phyloP scores from a whole-genome alignment of 2,329 filamentous ascomycete genomes.

The Scytalidium sp. region DNA sequence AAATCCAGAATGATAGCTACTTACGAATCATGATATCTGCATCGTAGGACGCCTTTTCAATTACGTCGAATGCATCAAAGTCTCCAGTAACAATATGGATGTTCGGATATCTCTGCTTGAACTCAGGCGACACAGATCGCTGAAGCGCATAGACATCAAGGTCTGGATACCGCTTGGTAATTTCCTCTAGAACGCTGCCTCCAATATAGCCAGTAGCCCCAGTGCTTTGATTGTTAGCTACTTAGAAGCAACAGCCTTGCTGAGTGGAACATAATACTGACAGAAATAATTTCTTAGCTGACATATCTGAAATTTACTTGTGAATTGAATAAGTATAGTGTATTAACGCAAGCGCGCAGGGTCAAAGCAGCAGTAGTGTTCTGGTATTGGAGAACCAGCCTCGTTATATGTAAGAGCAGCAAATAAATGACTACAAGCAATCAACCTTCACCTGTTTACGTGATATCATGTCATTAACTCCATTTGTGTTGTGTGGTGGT shows the following conservation, averaged over 20 bases:
- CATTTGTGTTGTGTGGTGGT: no score
- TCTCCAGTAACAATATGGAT: slow-evolving; percentile 49
- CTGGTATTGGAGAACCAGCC: no score
- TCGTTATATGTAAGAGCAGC: no score
- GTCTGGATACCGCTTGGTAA: slow-evolving; percentile 4
- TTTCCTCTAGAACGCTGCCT: slow-evolving; percentile 20
- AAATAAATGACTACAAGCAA: no score
- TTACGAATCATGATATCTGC: slow-evolving; percentile 47
- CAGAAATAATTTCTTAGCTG: slow-evolving; percentile 1
- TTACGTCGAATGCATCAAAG: slow-evolving; percentile 39
- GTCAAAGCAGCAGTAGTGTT: no score
- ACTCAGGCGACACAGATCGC: background rate
- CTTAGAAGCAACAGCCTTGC: background rate
- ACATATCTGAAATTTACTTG: background rate
- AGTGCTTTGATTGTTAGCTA: slow-evolving; percentile 3
- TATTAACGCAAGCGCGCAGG: no score
- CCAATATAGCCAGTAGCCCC: slow-evolving; percentile 37
- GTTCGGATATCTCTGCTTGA: slow-evolving; percentile 34
- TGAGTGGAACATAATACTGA: background rate
- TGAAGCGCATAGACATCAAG: slow-evolving; percentile 9
- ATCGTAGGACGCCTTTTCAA: slow-evolving; percentile 40
- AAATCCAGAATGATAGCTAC: no score
- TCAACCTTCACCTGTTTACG: no score
- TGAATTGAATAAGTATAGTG: no score
- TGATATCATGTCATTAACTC: no score